These are phyloP conservation scores for Xylaria digitata DNA, from an alignment of 2,329 filamentous ascomycete species.

Conservation along the genomic window DNA sequence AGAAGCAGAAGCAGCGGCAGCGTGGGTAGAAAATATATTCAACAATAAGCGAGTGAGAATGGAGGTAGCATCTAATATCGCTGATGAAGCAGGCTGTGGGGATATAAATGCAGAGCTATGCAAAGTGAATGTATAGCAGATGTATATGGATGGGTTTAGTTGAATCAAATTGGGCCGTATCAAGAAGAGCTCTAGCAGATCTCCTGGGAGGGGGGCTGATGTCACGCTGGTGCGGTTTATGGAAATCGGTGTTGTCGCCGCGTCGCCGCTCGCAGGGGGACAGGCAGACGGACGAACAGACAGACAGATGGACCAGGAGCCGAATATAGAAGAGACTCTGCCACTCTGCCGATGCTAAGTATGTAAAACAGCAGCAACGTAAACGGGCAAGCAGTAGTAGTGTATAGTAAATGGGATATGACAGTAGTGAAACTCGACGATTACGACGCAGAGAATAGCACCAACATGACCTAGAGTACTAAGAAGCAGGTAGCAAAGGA, in stretches of 20 bases:
- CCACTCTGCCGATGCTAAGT: background rate
- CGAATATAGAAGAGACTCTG: background rate
- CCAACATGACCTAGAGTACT: background rate
- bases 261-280: background rate
- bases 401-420: background rate
- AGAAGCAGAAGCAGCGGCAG: constrained; percentile 35
- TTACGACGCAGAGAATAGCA: constrained; percentile 21
- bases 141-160: constrained; percentile 10
- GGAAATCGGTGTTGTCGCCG: background rate
- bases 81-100: constrained; percentile 34
- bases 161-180: constrained; percentile 1
- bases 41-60: constrained; percentile 25
- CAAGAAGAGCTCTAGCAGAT: constrained; percentile 8
- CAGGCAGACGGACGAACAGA: too few species aligned
- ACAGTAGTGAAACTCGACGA: constrained; percentile 1
- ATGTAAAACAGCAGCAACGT: background rate
- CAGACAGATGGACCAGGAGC: too few species aligned
- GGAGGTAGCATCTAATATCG: constrained; percentile 21
- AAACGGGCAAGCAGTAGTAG: background rate
- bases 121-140: background rate
- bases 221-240: constrained; percentile 7
- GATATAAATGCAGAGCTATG: constrained; percentile 25
- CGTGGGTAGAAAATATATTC: constrained; percentile 27
- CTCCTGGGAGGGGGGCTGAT: constrained; percentile 6
- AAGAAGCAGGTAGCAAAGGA: background rate